Evolutionary conservation across 2,329 filamentous ascomycete genomes (phyloP), one percentile per base, ranked within the genome.

Genomic region (Pleomassaria siparia): DNA sequence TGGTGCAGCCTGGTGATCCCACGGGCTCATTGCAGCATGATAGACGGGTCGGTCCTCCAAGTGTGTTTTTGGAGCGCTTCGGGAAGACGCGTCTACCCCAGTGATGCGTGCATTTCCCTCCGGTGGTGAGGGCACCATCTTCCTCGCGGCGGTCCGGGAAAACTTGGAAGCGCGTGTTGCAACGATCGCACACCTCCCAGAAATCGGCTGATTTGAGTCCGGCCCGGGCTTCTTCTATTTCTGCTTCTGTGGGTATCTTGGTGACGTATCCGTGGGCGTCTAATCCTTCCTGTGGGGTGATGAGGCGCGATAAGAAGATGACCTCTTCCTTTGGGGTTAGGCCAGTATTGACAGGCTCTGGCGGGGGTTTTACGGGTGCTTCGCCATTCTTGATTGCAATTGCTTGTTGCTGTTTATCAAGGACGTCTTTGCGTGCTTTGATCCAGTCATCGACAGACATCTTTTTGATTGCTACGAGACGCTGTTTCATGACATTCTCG

Each of bases 111-210:
- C 95, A 99, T 28, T 76, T 74, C 0, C 91, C 91, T 20, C 89
- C 89, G 0, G 85, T 87, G 0, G 88, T 81, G 13, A 96, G 80
- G 2, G 87, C 86, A 37, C 95, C 94, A 56, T 82, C 80, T 57
- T 85, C 81, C 46, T 85, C 82, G 44, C 91, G 82, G 33, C 92
- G 84, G 3, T 91, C 89, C 0, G 91, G 90, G 55, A 95, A 97
- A 3, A 96, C 89, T 63, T 96, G 89, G 63, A 99, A 99, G 18
- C 92, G 85, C 26, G 84, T 84, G 33, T 79, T 79, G 71, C 94
- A 99, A 16, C 94, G 86, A 62, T 96, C 91, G 62, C 94, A 99
- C 41, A 84, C 80, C 72, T 99, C 94, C 79, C 86, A 96, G 40
- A 89, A 89, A 43, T 83, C 80, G 11, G 87, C 82, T 7, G 83